phyloP scores from a whole-genome alignment of 805 yeast genomes.

The Ogataea paraovalis region DNA sequence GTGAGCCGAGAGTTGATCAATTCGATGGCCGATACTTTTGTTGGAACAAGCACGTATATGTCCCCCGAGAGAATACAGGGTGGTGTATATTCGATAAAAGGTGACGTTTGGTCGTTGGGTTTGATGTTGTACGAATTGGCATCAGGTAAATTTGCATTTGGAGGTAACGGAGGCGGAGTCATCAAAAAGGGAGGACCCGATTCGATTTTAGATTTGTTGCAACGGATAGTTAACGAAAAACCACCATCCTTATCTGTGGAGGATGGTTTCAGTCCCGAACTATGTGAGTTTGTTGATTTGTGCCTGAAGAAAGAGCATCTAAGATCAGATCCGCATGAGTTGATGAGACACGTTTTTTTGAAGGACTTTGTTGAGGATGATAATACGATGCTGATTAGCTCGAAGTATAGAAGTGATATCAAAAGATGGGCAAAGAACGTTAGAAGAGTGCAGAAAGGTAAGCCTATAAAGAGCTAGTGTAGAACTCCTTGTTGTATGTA shows the following conservation, averaged over 20 bases:
- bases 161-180: slow-evolving; percentile 38
- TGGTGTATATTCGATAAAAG: slow-evolving; percentile 85
- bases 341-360: slow-evolving; percentile 41
- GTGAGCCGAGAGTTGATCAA: slow-evolving; percentile 88
- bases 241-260: slow-evolving; percentile 63
- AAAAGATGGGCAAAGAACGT: slow-evolving; percentile 36
- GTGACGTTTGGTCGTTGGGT: slow-evolving; percentile 97
- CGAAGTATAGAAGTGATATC: slow-evolving; percentile 25
- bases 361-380: slow-evolving; percentile 32
- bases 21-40: slow-evolving; percentile 95
- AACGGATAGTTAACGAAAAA: slow-evolving; percentile 88
- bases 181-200: slow-evolving; percentile 48
- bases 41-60: slow-evolving; percentile 97
- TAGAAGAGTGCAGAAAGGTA: slow-evolving; percentile 35
- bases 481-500: background rate
- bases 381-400: slow-evolving; percentile 23
- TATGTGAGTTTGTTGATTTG: slow-evolving; percentile 66
- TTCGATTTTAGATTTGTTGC: slow-evolving; percentile 85
- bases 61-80: slow-evolving; percentile 98
- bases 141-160: slow-evolving; percentile 78
- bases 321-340: slow-evolving; percentile 71
- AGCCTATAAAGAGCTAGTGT: slow-evolving; percentile 14
- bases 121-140: slow-evolving; percentile 86
- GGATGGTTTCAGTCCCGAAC: slow-evolving; percentile 43
- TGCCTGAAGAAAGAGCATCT: slow-evolving; percentile 73